Base-by-base conservation (phyloP, 1,284 basidiomycete species). In the Sporisorium sorghi region DNA sequence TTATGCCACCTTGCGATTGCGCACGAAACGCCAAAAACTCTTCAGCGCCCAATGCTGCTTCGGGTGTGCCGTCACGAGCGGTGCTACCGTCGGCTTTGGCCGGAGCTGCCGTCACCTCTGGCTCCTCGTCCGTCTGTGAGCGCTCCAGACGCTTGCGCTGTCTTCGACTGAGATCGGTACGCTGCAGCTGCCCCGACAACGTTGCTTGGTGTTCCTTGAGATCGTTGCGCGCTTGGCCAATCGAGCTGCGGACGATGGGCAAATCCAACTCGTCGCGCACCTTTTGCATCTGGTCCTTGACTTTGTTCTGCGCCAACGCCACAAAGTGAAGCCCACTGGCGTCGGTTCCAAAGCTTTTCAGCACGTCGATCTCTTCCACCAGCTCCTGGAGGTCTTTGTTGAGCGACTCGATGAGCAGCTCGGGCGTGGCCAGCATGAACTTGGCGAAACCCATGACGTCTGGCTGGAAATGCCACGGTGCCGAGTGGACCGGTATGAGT, bases 371-470 rank as follows among this genome's bases (percentile, higher is more conserved):
- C 84, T 95, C 93, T 1, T 87, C 80, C 2, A 87, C 88, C 3
- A 98, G 87, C 72, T 92, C 90, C 44, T 89, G 89, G 9, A 95
- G 86, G 73, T 98, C 93, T 47, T 86, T 87, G 0, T 89, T 88
- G 15, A 97, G 88, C 79, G 93, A 91, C 12, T 87, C 83, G 46
- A 91, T 87, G 81, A 95, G 91, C 24, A 77, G 60, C 28, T 90
- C 88, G 0, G 96, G 94, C 0, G 94, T 93, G 12, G 94, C 94
- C 21, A 99, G 90, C 93, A 98, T 97, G 86, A 98, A 97, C 79
- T 93, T 95, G 37, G 94, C 89, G 83, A 92, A 98, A 21, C 88
- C 87, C 75, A 91, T 90, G 26, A 97, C 92, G 81, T 98, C 94
- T 0, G 95, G 97, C 21, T 95, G 88, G 86, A 99, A 98, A 84